Evolutionary conservation across 2,329 filamentous ascomycete species (phyloP).

Genomic region (Fusarium subglutinans): DNA sequence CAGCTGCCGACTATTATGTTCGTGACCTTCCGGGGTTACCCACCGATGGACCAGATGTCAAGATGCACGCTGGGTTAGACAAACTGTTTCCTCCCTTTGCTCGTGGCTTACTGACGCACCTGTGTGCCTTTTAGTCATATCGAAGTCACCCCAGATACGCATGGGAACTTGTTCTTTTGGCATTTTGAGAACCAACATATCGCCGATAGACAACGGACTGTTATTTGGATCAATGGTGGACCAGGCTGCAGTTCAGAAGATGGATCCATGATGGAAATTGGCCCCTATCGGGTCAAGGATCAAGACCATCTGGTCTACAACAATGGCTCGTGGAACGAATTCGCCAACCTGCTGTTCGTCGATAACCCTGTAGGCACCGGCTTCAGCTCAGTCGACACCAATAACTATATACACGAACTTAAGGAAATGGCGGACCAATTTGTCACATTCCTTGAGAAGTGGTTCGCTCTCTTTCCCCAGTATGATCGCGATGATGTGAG

Average conservation of each 20-base stretch:
- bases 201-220: slow-evolving; percentile 86
- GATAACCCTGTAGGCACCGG: slow-evolving; percentile 97
- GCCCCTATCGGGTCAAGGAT: slow-evolving; percentile 87
- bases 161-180: slow-evolving; percentile 99
- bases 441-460: slow-evolving; percentile 88
- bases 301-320: slow-evolving; percentile 78
- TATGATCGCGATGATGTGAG: slow-evolving; percentile 91
- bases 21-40: slow-evolving; percentile 86
- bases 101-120: slow-evolving; percentile 36
- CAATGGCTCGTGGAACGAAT: slow-evolving; percentile 98
- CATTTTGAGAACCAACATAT: slow-evolving; percentile 96
- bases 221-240: slow-evolving; percentile 97
- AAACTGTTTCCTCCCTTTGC: neutral
- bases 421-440: slow-evolving; percentile 91
- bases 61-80: slow-evolving; percentile 97
- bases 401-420: slow-evolving; percentile 86
- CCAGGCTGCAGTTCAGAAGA: slow-evolving; percentile 98
- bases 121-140: slow-evolving; percentile 73
- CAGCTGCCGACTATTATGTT: slow-evolving; percentile 85
- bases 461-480: slow-evolving; percentile 89
- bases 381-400: slow-evolving; percentile 92
- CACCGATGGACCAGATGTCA: slow-evolving; percentile 74
- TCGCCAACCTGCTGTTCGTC: slow-evolving; percentile 95
- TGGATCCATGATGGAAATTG: slow-evolving; percentile 94
- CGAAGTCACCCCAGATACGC: slow-evolving; percentile 83